phyloP scores from a whole-genome alignment of 2,329 filamentous ascomycete species.

The Fusarium palustre region DNA sequence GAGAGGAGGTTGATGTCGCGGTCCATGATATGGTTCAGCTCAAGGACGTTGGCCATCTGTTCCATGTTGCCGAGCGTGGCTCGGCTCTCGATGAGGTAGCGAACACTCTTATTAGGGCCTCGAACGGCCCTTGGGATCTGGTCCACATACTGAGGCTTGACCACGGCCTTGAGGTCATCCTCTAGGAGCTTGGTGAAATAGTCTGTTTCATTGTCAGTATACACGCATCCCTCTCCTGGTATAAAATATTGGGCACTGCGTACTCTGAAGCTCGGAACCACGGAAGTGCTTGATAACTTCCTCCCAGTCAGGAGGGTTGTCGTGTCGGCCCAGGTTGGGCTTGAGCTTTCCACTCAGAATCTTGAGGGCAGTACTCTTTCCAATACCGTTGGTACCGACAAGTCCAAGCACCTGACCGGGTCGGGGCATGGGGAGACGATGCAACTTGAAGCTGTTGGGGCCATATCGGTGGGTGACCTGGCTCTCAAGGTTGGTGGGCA shows the following conservation, averaged over 20 bases:
- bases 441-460: conserved; percentile 99
- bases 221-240: neutral
- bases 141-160: conserved; percentile 99
- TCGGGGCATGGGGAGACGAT: conserved; percentile 93
- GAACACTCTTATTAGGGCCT: conserved; percentile 82
- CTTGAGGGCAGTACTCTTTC: conserved; percentile 99
- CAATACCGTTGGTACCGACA: conserved; percentile 99
- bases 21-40: conserved; percentile 89
- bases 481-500: conserved; percentile 98
- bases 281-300: conserved; percentile 99
- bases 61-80: conserved; percentile 82
- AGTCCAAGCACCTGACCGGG: conserved; percentile 95
- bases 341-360: conserved; percentile 98
- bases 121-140: conserved; percentile 95
- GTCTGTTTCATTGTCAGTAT: conserved; percentile 59
- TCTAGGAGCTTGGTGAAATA: conserved; percentile 99
- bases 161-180: conserved; percentile 95
- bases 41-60: conserved; percentile 84
- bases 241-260: conserved; percentile 49
- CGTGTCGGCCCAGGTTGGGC: conserved; percentile 93
- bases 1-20: conserved; percentile 92
- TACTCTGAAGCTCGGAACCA: conserved; percentile 96
- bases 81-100: conserved; percentile 80
- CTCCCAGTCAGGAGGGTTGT: conserved; percentile 99
- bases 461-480: conserved; percentile 99